Conservation (phyloP, 768 basidiomycete species). For the Roridomyces roridus region DNA sequence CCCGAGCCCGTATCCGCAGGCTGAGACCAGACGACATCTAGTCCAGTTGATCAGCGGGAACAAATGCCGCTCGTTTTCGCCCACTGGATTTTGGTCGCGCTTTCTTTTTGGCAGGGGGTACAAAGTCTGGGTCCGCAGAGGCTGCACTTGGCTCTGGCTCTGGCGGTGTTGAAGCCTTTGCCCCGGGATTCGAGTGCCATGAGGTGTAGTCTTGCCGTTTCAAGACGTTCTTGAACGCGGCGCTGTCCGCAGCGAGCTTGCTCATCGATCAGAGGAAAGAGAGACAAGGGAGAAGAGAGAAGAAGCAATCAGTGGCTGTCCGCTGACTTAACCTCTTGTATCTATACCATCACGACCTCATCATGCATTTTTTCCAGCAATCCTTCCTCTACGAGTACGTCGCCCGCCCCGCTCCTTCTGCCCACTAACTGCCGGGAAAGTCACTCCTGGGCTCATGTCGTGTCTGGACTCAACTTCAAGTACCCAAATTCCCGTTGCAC, state of each 20-base stretch:
- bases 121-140: slow-evolving; percentile 30
- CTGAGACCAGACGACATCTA: slow-evolving; percentile 85
- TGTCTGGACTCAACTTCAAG: slow-evolving; percentile 94
- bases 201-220: slow-evolving; percentile 73
- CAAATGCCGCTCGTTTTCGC: slow-evolving; percentile 30
- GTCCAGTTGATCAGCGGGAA: slow-evolving; percentile 19
- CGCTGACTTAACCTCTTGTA: slow-evolving; percentile 18
- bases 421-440: slow-evolving; percentile 44
- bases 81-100: slow-evolving; percentile 70
- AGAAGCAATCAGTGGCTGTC: background rate
- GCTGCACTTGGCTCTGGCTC: slow-evolving; percentile 31
- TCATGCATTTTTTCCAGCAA: slow-evolving; percentile 89
- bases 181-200: slow-evolving; percentile 72
- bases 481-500: slow-evolving; percentile 94
- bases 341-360: slow-evolving; percentile 34
- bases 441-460: slow-evolving; percentile 90
- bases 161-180: slow-evolving; percentile 32
- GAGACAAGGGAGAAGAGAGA: background rate
- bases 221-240: slow-evolving; percentile 70
- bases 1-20: slow-evolving; percentile 87
- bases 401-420: slow-evolving; percentile 7
- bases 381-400: slow-evolving; percentile 85
- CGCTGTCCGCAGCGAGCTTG: slow-evolving; percentile 69
- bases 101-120: slow-evolving; percentile 55
- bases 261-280: slow-evolving; percentile 54